phyloP scores from a whole-genome alignment of 2,329 filamentous ascomycete genomes.

The Cadophora malorum region DNA sequence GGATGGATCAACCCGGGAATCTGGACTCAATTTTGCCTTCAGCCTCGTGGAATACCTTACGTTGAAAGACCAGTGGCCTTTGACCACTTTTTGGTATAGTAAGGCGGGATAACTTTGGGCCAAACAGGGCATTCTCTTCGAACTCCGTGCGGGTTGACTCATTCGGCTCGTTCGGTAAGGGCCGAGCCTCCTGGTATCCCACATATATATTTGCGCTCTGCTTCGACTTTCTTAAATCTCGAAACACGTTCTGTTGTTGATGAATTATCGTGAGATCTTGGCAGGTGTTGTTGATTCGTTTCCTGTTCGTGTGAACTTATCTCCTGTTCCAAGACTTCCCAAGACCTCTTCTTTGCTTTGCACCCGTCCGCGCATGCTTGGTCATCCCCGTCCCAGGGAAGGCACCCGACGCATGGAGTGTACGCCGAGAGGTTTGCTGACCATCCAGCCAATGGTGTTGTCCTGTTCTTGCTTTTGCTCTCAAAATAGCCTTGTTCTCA shows the following conservation, averaged over 20 bases:
- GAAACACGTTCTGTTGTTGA: neutral
- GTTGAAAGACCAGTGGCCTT: neutral
- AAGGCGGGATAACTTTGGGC: constrained; percentile 1
- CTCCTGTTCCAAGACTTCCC: neutral
- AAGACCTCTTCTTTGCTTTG: constrained; percentile 2
- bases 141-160: neutral
- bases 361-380: neutral
- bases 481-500: neutral
- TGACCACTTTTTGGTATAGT: constrained; percentile 4
- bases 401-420: neutral
- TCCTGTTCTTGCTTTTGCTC: neutral
- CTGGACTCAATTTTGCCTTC: neutral
- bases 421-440: neutral
- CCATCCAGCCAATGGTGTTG: neutral
- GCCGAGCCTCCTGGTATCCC: neutral
- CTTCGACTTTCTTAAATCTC: neutral
- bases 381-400: neutral
- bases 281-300: constrained; percentile 4
- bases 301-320: neutral
- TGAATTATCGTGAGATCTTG: neutral
- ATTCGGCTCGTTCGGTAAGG: neutral
- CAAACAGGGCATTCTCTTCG: neutral
- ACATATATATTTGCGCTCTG: neutral
- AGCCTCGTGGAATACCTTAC: constrained; percentile 2
- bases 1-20: neutral